Percentiles rank a stretch among this genome's conserved stretches.
phyloP scores from a whole-genome alignment of 768 basidiomycete species.

The Russula abietina region DNA sequence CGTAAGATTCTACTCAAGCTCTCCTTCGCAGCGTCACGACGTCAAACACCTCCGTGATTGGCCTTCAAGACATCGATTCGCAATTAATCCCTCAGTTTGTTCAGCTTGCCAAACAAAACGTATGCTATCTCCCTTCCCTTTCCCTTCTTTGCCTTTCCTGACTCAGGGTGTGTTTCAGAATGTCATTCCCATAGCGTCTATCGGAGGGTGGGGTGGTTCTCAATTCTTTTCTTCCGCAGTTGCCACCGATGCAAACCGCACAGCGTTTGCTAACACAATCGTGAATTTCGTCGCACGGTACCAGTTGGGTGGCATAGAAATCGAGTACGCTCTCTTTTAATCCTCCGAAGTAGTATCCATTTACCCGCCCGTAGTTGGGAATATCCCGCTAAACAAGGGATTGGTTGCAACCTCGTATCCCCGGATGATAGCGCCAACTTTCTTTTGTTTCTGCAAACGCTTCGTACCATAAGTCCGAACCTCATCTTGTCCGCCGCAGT shows the following conservation, averaged over 20 bases:
- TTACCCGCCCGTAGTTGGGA: slow-evolving; percentile 18
- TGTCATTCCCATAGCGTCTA: slow-evolving; percentile 17
- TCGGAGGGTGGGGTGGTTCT: slow-evolving; percentile 22
- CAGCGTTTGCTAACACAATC: slow-evolving; percentile 11
- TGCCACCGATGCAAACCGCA: slow-evolving; percentile 12
- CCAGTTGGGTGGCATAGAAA: slow-evolving; percentile 18
- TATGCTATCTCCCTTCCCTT: background rate
- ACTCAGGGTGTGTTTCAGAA: background rate
- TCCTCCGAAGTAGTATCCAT: background rate
- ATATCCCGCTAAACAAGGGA: background rate
- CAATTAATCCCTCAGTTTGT: slow-evolving; percentile 27
- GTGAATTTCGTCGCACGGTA: background rate
- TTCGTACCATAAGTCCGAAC: background rate
- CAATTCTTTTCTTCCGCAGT: slow-evolving; percentile 19
- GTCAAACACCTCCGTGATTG: slow-evolving; percentile 26
- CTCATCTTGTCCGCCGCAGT: slow-evolving; percentile 10
- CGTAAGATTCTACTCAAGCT: background rate
- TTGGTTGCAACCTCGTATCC: slow-evolving; percentile 13
- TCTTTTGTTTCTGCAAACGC: slow-evolving; percentile 6
- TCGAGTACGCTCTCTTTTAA: slow-evolving; percentile 10
- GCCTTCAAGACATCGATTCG: slow-evolving; percentile 28
- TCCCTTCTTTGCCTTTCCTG: background rate
- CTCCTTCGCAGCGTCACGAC: background rate
- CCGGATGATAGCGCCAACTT: slow-evolving; percentile 4
- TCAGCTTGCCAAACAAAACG: slow-evolving; percentile 23